phyloP scores from a whole-genome alignment of 2,329 filamentous ascomycete species.

The Cordyceps militaris region DNA sequence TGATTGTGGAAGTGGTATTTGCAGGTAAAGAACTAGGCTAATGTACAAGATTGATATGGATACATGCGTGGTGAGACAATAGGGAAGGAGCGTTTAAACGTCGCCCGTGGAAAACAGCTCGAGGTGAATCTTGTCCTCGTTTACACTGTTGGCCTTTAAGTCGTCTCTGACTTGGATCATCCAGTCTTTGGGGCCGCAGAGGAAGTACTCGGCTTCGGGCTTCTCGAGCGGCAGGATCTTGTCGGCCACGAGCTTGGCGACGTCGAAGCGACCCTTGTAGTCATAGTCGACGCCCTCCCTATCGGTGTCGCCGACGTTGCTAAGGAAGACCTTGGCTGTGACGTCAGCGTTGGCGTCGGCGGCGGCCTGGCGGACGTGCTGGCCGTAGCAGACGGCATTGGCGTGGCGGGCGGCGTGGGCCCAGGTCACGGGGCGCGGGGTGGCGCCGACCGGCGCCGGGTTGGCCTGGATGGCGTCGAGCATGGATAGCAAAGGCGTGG shows the following conservation, averaged over 20 bases:
- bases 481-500: slow-evolving; percentile 60
- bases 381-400: slow-evolving; percentile 47
- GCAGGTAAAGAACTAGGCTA: background rate
- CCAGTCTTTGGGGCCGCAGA: slow-evolving; percentile 62
- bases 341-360: slow-evolving; percentile 16
- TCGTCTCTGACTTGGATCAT: slow-evolving; percentile 52
- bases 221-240: slow-evolving; percentile 46
- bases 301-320: slow-evolving; percentile 35
- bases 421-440: slow-evolving; percentile 48
- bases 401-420: slow-evolving; percentile 52
- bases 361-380: slow-evolving; percentile 38
- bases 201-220: slow-evolving; percentile 52
- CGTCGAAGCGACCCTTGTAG: slow-evolving; percentile 46
- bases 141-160: slow-evolving; percentile 47
- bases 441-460: slow-evolving; percentile 20
- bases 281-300: slow-evolving; percentile 48
- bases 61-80: background rate
- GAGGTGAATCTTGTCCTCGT: slow-evolving; percentile 48
- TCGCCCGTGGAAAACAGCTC: slow-evolving; percentile 57
- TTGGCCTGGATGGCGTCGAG: slow-evolving; percentile 44
- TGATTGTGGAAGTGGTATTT: slow-evolving; percentile 1
- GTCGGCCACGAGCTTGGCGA: slow-evolving; percentile 43
- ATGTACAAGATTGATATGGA: background rate
- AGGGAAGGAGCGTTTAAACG: slow-evolving; percentile 16
- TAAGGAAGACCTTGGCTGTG: slow-evolving; percentile 45